Conservation (phyloP, 2,329 filamentous ascomycete species). For the Aspergillus aculeatinus region DNA sequence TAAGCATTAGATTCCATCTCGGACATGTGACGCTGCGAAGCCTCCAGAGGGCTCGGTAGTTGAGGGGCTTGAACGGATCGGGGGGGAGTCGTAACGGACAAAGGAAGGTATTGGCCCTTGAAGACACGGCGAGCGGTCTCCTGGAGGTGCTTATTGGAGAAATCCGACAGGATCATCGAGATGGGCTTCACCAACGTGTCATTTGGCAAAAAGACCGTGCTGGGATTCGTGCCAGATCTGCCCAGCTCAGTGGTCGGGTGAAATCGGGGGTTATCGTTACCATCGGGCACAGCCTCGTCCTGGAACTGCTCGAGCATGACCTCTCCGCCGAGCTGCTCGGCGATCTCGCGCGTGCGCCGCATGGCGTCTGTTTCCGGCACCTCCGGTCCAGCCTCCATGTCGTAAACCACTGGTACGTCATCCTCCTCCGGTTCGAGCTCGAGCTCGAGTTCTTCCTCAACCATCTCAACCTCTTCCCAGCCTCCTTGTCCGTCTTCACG, state of each 20-base stretch:
- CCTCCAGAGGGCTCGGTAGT: conserved; percentile 57
- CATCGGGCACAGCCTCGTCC: conserved; percentile 39
- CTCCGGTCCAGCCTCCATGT: conserved; percentile 28
- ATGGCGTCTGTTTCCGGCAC: conserved; percentile 32
- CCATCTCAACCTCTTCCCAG: conserved; percentile 1
- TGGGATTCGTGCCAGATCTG: conserved; percentile 71
- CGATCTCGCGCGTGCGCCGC: conserved; percentile 39
- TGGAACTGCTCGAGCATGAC: conserved; percentile 47
- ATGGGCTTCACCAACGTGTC: conserved; percentile 70
- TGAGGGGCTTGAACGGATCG: conserved; percentile 52
- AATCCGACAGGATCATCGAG: conserved; percentile 63
- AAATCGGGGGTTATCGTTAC: conserved; percentile 53
- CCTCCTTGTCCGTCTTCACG: conserved; percentile 38
- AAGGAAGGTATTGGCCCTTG: conserved; percentile 72
- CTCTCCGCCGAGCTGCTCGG: conserved; percentile 40
- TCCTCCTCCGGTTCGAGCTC: conserved; percentile 21
- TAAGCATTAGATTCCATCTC: conserved; percentile 63
- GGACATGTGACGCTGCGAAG: conserved; percentile 57
- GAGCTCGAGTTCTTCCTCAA: not conserved
- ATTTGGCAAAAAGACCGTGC: conserved; percentile 72
- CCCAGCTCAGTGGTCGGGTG: conserved; percentile 74
- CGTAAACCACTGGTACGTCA: conserved; percentile 29
- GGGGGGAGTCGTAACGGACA: conserved; percentile 70
- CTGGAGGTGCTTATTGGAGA: conserved; percentile 71
- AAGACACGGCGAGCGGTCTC: conserved; percentile 71